These are phyloP conservation scores for Naganishia antarctica DNA, from an alignment of 768 basidiomycete genomes.

Conservation along the genomic window DNA sequence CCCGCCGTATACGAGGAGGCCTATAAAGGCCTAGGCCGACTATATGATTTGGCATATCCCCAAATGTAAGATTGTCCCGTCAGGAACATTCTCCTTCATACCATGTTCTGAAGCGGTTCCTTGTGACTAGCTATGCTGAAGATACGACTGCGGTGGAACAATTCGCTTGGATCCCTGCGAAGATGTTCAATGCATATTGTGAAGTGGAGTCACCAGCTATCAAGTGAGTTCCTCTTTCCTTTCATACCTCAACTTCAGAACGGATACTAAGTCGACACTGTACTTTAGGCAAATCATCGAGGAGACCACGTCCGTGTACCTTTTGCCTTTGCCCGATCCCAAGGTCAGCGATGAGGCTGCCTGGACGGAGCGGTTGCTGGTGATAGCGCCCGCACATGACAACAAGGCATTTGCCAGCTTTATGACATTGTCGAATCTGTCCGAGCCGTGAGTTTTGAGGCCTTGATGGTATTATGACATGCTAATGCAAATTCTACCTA, in stretches of 20 bases:
- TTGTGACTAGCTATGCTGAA: constrained; percentile 64
- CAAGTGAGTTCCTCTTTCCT: constrained; percentile 52
- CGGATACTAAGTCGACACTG: not conserved
- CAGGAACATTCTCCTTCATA: too few relatives aligned
- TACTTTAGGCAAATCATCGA: constrained; percentile 59
- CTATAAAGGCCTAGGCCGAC: constrained; percentile 65
- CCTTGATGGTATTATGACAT: too few relatives aligned
- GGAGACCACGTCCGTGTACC: constrained; percentile 63
- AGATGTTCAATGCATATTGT: constrained; percentile 58
- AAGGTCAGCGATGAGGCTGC: constrained; percentile 59
- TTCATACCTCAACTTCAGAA: not conserved
- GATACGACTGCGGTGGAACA: constrained; percentile 67
- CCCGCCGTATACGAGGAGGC: constrained; percentile 58
- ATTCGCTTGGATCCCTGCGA: constrained; percentile 88
- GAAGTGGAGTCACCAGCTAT: constrained; percentile 57
- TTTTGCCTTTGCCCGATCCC: constrained; percentile 68
- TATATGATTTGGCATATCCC: constrained; percentile 75
- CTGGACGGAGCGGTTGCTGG: constrained; percentile 80
- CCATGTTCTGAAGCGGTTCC: not conserved
- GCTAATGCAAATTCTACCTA: constrained; percentile 57
- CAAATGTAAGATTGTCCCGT: constrained; percentile 70
- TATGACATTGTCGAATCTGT: constrained; percentile 62
- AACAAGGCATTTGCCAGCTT: constrained; percentile 60
- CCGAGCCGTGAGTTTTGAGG: constrained; percentile 61
- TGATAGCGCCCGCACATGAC: constrained; percentile 64